Evolutionary conservation across 1,284 basidiomycete genomes (phyloP).

Genomic region (Cutaneotrichosporon spelunceum): DNA sequence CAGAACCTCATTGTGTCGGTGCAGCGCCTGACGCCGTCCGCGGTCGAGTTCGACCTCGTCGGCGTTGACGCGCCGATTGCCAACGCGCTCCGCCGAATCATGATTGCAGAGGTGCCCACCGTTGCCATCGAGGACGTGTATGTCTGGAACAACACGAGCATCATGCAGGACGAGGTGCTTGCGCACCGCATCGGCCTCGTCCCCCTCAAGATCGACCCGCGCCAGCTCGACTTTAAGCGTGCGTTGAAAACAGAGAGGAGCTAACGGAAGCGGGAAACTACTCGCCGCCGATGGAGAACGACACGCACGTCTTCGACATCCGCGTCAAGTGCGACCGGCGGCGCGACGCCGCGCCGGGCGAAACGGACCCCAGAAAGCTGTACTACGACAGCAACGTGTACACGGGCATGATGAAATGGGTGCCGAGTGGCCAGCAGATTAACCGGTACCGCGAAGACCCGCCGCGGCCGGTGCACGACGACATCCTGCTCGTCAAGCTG

Average conservation of each 20-base stretch:
- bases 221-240: slow-evolving; percentile 54
- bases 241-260: slow-evolving; percentile 12
- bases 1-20: slow-evolving; percentile 71
- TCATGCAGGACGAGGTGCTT: slow-evolving; percentile 92
- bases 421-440: slow-evolving; percentile 79
- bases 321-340: slow-evolving; percentile 68
- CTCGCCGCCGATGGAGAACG: slow-evolving; percentile 68
- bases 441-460: slow-evolving; percentile 45
- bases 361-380: slow-evolving; percentile 63
- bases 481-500: slow-evolving; percentile 92
- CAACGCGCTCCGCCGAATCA: slow-evolving; percentile 85
- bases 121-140: slow-evolving; percentile 92
- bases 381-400: slow-evolving; percentile 67
- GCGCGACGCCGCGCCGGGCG: slow-evolving; percentile 55
- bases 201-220: slow-evolving; percentile 83
- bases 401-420: slow-evolving; percentile 76
- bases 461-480: slow-evolving; percentile 59
- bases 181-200: slow-evolving; percentile 86
- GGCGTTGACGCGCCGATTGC: slow-evolving; percentile 96
- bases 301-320: slow-evolving; percentile 87
- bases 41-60: slow-evolving; percentile 90
- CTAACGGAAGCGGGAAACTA: slow-evolving; percentile 53
- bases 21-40: slow-evolving; percentile 71
- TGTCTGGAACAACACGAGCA: slow-evolving; percentile 91
- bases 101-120: slow-evolving; percentile 94